phyloP scores from a whole-genome alignment of 148 eudicot genomes.

The Bassia scoparia region DNA sequence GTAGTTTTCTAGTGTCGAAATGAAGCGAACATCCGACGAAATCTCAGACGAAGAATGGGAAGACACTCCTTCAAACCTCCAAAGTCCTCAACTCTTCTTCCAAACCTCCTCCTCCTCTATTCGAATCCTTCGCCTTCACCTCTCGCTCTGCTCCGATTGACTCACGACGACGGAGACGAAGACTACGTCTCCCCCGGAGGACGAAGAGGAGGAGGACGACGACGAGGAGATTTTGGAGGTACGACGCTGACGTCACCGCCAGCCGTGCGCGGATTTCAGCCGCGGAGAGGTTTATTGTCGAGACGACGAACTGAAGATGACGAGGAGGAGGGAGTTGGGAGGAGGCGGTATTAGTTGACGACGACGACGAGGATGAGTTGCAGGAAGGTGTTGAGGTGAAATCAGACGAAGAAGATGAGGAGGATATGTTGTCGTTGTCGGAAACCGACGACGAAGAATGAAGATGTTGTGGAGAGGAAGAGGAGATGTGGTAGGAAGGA shows the following conservation, averaged over 20 bases:
- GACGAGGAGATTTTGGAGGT: constrained; percentile 47
- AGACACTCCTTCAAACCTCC: constrained; percentile 50
- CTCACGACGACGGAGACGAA: constrained; percentile 33
- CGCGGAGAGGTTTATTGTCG: constrained; percentile 52
- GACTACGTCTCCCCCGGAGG: constrained; percentile 15
- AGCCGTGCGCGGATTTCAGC: constrained; percentile 5
- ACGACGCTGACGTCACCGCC: constrained; percentile 36
- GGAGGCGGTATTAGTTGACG: no score
- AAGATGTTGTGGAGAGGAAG: constrained; percentile 41
- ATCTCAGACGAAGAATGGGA: constrained; percentile 80
- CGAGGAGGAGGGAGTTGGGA: constrained; percentile 22
- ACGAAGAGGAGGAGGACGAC: constrained; percentile 15
- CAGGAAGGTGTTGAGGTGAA: constrained; percentile 31
- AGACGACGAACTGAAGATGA: constrained; percentile 69
- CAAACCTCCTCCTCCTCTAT: constrained; percentile 68
- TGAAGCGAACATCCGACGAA: constrained; percentile 64
- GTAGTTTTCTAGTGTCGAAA: not conserved
- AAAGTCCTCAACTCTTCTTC: constrained; percentile 39
- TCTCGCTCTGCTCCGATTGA: constrained; percentile 25
- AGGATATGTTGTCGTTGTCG: constrained; percentile 27
- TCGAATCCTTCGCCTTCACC: constrained; percentile 65
- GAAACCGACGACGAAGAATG: constrained; percentile 38
- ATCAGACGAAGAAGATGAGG: constrained; percentile 26
- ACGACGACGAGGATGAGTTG: constrained; percentile 37
- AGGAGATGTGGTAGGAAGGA: constrained; percentile 72